phyloP scores from a whole-genome alignment of 768 basidiomycete genomes.

The Mycena floridula region DNA sequence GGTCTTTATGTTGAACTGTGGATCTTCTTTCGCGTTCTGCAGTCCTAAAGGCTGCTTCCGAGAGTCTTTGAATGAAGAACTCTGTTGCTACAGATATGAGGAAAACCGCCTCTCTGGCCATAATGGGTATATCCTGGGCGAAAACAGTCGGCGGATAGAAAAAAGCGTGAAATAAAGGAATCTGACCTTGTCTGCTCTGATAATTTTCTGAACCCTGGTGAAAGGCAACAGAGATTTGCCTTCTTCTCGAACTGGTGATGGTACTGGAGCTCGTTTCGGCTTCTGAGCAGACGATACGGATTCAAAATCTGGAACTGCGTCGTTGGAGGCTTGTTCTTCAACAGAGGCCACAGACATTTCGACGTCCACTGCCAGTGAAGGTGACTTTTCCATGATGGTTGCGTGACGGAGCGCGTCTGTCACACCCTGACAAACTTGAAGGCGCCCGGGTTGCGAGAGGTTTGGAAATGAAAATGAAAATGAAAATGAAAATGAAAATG shows the following conservation, averaged over 20 bases:
- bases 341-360: no score
- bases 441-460: no score
- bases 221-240: slow-evolving; percentile 77
- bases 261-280: no score
- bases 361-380: no score
- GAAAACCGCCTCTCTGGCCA: slow-evolving; percentile 74
- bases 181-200: slow-evolving; percentile 78
- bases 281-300: no score
- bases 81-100: slow-evolving; percentile 82
- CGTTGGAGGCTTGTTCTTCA: no score
- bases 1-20: slow-evolving; percentile 73
- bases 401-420: no score
- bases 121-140: slow-evolving; percentile 63
- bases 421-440: no score
- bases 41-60: slow-evolving; percentile 62
- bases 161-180: neutral
- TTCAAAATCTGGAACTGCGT: no score
- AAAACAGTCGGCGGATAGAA: neutral
- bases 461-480: no score
- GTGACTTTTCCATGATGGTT: no score
- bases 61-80: slow-evolving; percentile 76
- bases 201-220: slow-evolving; percentile 73
- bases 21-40: slow-evolving; percentile 68
- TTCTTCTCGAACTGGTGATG: neutral
- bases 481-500: no score